Conservation (phyloP, 768 basidiomycete genomes). For the Naganishia onofrii region DNA sequence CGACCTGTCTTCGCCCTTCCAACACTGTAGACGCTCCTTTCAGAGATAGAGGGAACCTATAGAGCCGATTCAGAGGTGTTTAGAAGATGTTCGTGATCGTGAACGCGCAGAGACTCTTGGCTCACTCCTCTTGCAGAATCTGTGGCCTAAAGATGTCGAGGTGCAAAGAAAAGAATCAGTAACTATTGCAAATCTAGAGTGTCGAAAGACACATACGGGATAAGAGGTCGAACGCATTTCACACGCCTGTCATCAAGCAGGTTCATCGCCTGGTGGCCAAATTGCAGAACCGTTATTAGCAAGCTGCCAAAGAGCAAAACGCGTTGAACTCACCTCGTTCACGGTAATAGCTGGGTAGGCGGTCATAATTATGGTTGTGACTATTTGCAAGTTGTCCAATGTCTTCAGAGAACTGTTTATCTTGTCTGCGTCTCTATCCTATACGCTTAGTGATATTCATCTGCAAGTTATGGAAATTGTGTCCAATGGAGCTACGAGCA, state of each 20-base stretch:
- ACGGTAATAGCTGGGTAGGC: constrained; percentile 19
- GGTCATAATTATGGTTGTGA: neutral
- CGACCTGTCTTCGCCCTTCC: constrained; percentile 23
- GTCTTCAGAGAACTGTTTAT: neutral
- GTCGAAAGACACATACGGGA: constrained; percentile 57
- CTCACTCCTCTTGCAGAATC: constrained; percentile 81
- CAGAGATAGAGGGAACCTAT: constrained; percentile 57
- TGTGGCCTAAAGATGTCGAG: constrained; percentile 59
- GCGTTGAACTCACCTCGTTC: neutral
- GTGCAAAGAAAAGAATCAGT: neutral
- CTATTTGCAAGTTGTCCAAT: neutral
- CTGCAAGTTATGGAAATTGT: neutral
- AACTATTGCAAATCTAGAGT: neutral
- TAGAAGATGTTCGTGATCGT: no score
- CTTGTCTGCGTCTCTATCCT: neutral
- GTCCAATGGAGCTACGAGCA: no score
- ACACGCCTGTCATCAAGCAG: constrained; percentile 85
- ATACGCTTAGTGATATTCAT: neutral
- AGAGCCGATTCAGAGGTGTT: no score
- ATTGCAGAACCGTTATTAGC: neutral
- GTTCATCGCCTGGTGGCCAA: constrained; percentile 48
- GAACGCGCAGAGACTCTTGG: neutral
- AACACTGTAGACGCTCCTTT: constrained; percentile 57
- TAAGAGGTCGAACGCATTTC: constrained; percentile 78
- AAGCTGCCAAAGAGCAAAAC: neutral